Conservation (phyloP, 306 rosid genomes). For the Betula pendula region DNA sequence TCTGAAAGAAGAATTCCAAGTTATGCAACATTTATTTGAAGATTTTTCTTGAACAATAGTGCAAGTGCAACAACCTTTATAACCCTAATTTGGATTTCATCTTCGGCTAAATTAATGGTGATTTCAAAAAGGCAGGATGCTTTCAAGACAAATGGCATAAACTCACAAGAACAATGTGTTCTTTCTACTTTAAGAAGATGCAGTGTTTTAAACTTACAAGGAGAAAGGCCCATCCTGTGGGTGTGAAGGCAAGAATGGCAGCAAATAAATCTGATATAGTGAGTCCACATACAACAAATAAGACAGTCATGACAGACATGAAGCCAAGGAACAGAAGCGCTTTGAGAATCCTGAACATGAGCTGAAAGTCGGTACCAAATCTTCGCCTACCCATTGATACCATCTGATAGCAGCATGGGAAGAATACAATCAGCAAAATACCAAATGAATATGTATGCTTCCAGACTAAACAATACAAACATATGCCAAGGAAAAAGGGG, state of each 20-base stretch:
- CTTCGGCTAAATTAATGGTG: background rate
- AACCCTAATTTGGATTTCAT: background rate
- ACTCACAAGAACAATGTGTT: background rate
- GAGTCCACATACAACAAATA: conserved; percentile 82
- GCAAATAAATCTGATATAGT: conserved; percentile 85
- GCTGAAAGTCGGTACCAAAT: conserved; percentile 89
- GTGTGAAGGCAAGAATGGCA: conserved; percentile 83
- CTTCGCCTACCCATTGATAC: conserved; percentile 90
- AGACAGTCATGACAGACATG: conserved; percentile 84
- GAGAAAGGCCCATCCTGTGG: conserved; percentile 91
- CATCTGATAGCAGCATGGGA: conserved; percentile 52
- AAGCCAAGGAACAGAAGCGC: conserved; percentile 88
- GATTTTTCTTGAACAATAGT: background rate
- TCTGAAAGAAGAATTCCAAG: background rate
- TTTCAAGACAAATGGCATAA: background rate
- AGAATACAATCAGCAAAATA: conserved; percentile 20
- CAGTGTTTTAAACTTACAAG: conserved; percentile 53
- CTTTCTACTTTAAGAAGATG: conserved; percentile 8
- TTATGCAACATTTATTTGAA: background rate
- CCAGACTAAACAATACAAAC: background rate
- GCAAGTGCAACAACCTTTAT: background rate
- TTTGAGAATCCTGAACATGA: conserved; percentile 88
- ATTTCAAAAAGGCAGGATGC: background rate
- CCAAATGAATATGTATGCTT: conserved; percentile 8
- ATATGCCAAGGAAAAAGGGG: background rate